phyloP scores from a whole-genome alignment of 192 early-diverging fungal genomes.

The Entomortierella parvispora region DNA sequence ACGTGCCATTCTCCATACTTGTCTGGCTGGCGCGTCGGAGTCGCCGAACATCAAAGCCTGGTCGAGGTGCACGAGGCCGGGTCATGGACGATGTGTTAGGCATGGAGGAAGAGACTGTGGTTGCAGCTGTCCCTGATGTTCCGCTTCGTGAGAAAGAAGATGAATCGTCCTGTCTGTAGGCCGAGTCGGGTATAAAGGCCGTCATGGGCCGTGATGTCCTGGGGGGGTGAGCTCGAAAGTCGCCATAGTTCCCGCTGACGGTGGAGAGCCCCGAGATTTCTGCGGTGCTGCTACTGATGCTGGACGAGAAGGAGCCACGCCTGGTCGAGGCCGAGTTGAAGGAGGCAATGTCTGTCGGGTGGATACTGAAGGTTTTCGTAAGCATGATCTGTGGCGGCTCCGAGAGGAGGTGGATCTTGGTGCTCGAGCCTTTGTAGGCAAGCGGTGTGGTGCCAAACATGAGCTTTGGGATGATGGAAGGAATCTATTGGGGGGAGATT shows the following conservation, averaged over 20 bases:
- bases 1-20: slow-evolving; percentile 65
- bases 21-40: slow-evolving; percentile 62
- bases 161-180: slow-evolving; percentile 22
- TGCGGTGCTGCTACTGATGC: slow-evolving; percentile 14
- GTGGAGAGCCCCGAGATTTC: slow-evolving; percentile 33
- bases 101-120: slow-evolving; percentile 20
- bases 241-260: slow-evolving; percentile 27
- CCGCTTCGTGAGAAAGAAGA: too few relatives aligned
- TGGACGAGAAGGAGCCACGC: slow-evolving; percentile 46
- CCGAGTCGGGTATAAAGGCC: slow-evolving; percentile 43
- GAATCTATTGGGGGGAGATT: slow-evolving; percentile 20
- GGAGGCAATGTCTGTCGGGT: slow-evolving; percentile 35
- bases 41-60: slow-evolving; percentile 52
- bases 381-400: slow-evolving; percentile 47
- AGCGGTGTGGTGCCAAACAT: slow-evolving; percentile 65
- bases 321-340: slow-evolving; percentile 36
- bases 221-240: slow-evolving; percentile 25
- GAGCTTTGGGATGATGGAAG: slow-evolving; percentile 56
- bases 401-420: slow-evolving; percentile 56
- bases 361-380: slow-evolving; percentile 50
- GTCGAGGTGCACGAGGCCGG: slow-evolving; percentile 33
- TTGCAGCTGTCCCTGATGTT: neutral
- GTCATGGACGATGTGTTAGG: slow-evolving; percentile 24
- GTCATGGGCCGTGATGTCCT: slow-evolving; percentile 40
- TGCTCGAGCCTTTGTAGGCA: slow-evolving; percentile 60